Evolutionary conservation across 768 basidiomycete species (phyloP).

Genomic region (Russula sp.): DNA sequence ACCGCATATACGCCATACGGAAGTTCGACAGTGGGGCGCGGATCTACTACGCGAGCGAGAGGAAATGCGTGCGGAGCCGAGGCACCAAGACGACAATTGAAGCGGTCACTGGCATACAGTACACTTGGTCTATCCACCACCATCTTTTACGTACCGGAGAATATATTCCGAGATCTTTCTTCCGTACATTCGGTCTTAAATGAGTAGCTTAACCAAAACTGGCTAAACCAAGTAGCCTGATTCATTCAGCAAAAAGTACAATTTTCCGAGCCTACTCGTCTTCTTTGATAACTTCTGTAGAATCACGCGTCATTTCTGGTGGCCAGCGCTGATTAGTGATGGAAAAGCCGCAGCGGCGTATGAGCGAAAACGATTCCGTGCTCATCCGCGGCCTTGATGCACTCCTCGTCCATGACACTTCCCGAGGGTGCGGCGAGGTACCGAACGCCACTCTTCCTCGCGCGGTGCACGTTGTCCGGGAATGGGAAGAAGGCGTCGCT

Average conservation of each 20-base stretch:
- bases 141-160: no score
- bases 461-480: conserved; percentile 95
- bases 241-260: conserved; percentile 9
- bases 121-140: not conserved
- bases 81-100: not conserved
- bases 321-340: conserved; percentile 48
- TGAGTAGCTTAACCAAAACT: not conserved
- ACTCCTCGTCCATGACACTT: conserved; percentile 95
- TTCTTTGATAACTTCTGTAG: not conserved
- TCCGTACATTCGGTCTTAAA: not conserved
- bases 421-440: conserved; percentile 91
- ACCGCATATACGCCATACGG: conserved; percentile 62
- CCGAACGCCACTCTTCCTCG: conserved; percentile 83
- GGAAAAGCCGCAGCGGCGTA: conserved; percentile 84
- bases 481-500: conserved; percentile 99
- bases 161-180: not conserved
- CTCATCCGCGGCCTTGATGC: conserved; percentile 95
- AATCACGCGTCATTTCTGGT: not conserved
- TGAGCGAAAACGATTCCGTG: conserved; percentile 88
- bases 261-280: not conserved
- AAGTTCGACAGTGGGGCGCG: conserved; percentile 66
- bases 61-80: not conserved
- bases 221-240: not conserved
- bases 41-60: conserved; percentile 49
- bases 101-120: no score